Percentiles rank a stretch among this genome's conserved stretches.
Evolutionary conservation across 2,329 filamentous ascomycete species (phyloP).

Genomic region (Colletotrichum theobromicola): DNA sequence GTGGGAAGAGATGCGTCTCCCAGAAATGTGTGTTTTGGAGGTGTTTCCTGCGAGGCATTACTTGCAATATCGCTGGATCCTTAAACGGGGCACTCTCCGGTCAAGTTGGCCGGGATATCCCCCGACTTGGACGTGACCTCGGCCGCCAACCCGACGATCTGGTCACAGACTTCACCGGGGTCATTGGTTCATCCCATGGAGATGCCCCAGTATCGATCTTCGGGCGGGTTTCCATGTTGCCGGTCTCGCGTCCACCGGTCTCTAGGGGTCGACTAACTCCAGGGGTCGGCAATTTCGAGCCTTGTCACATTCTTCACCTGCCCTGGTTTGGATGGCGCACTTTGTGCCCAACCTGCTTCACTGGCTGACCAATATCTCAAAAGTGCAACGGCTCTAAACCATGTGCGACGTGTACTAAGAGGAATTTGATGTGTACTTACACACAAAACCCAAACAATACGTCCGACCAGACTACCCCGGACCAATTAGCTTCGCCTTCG

Average conservation of each 20-base stretch:
- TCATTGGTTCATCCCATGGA: conserved; percentile 8
- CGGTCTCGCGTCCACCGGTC: conserved; percentile 5
- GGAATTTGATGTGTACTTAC: conserved; percentile 26
- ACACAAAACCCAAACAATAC: not conserved
- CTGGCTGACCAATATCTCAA: conserved; percentile 3
- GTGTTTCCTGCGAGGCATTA: not conserved
- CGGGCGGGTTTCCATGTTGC: not conserved
- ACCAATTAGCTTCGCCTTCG: conserved; percentile 16
- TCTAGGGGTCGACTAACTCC: not conserved
- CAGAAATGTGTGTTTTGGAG: not conserved
- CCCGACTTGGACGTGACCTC: not conserved
- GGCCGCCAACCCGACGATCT: conserved; percentile 13
- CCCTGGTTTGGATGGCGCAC: not conserved
- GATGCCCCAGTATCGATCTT: not conserved
- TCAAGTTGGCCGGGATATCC: not conserved
- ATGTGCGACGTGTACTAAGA: conserved; percentile 27
- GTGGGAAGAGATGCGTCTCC: not conserved
- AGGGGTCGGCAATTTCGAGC: conserved; percentile 10
- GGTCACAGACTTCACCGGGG: not conserved
- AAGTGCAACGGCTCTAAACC: conserved; percentile 29
- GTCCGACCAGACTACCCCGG: conserved; percentile 10
- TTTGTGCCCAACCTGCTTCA: not conserved
- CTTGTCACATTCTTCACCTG: not conserved
- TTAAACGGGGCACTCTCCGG: not conserved
- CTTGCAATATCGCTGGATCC: not conserved